A percentile compares a stretch with the other conserved stretches of the same genome.
phyloP scores from a whole-genome alignment of 106 monocot species.

The Iris macrosiphon region DNA sequence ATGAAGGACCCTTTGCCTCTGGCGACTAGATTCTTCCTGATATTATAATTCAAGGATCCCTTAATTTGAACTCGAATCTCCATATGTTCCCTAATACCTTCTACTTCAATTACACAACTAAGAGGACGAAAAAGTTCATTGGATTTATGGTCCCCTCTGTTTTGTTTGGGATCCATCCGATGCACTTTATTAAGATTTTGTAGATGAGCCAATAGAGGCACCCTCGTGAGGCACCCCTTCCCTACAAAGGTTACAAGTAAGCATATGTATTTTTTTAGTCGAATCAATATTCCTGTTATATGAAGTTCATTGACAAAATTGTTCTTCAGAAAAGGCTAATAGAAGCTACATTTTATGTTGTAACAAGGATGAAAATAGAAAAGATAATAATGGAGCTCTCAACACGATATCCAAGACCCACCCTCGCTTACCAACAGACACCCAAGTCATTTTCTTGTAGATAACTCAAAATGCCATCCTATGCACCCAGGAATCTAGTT shows the following conservation, averaged over 20 bases:
- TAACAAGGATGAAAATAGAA: constrained; percentile 63
- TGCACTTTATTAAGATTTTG: constrained; percentile 62
- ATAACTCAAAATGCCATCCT: constrained; percentile 54
- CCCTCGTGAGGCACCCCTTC: constrained; percentile 35
- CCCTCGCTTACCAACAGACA: constrained; percentile 58
- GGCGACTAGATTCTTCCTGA: constrained; percentile 92
- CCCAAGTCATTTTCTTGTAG: constrained; percentile 39
- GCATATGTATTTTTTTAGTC: constrained; percentile 13
- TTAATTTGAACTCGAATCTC: constrained; percentile 43
- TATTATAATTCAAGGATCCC: constrained; percentile 70
- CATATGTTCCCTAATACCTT: constrained; percentile 68
- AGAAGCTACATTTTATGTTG: neutral
- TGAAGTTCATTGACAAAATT: neutral
- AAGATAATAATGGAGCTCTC: constrained; percentile 72
- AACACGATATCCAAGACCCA: constrained; percentile 80
- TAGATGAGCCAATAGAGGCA: constrained; percentile 75
- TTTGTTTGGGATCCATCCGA: constrained; percentile 51
- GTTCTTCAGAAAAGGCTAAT: neutral
- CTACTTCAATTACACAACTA: constrained; percentile 89
- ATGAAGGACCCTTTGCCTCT: constrained; percentile 68
- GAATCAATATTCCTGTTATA: neutral
- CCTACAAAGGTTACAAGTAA: constrained; percentile 77
- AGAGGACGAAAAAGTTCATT: constrained; percentile 52
- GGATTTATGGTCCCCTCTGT: constrained; percentile 58
- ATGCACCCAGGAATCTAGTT: constrained; percentile 57